Evolutionary conservation across 495 filamentous ascomycete species (phyloP), one percentile per base, ranked within the genome.

Genomic region (Aspergillus mulundensis): DNA sequence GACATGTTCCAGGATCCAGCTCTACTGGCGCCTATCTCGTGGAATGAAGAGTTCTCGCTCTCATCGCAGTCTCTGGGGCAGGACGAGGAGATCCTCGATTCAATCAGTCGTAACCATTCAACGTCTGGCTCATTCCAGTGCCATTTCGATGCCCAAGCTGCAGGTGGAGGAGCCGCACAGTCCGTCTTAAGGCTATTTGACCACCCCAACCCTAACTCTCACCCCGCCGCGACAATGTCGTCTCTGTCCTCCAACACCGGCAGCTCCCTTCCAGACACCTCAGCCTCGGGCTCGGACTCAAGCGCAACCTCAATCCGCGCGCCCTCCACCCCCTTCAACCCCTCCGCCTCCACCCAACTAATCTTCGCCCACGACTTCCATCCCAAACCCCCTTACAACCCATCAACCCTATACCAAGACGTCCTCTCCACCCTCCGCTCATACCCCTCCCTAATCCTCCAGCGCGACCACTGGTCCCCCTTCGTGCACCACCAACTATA

Each of bases 401-500:
- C n/a, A 0, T 24, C 45, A 23, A 25, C 43, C 6, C 16, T 57
- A 1, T 43, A 55, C 19, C 57, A 59, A 19, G 53, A 60, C n/a
- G 18, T 63, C 32, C 38, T 58, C 15, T 32, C 23, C 14, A 20
- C 54, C 11, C 50, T 63, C 7, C 57, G 56, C 21, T 53, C 57
- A 10, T 63, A 63, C 18, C 50, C 57, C 1, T 36, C 49, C 5
- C 23, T 63, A 15, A 54, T 53, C 16, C 57, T 63, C 19, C 49
- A 60, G 14, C 57, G 54, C 12, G 54, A 63, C 10, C 54, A 51
- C 40, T 59, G 49, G 53, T 63, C 61, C 14, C 57, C 61, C 0
- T 63, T 63, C 30, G 21, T 63, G 7, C 61, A 63, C 43, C 61
- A 59, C 24, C 21, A 36, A 12, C 23, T 60, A 21, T 57, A 63